These are phyloP conservation scores for Euphorbia lathyris DNA, from an alignment of 345 rosid genomes.

Conservation along the genomic window DNA sequence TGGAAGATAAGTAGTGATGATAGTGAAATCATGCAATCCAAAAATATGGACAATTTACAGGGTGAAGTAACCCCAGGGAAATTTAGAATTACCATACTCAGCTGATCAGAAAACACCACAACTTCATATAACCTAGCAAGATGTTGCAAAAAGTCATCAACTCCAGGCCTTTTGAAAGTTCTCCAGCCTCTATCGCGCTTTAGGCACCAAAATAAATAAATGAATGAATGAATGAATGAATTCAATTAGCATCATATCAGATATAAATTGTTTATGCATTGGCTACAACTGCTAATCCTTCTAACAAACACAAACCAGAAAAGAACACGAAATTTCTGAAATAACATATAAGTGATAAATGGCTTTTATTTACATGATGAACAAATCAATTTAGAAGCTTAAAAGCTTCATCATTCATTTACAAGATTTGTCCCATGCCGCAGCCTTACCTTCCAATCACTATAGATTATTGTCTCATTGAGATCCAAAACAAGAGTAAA, in stretches of 20 bases:
- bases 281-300: background rate
- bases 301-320: constrained; percentile 4
- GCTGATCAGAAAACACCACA: constrained; percentile 80
- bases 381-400: background rate
- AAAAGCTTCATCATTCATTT: background rate
- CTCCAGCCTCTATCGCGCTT: constrained; percentile 99
- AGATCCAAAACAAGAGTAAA: constrained; percentile 96
- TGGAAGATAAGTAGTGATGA: constrained; percentile 1
- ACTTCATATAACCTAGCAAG: constrained; percentile 77
- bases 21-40: background rate
- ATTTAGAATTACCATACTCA: constrained; percentile 55
- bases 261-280: constrained; percentile 9
- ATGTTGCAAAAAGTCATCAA: constrained; percentile 92
- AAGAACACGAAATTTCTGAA: background rate
- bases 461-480: constrained; percentile 80
- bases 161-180: constrained; percentile 97
- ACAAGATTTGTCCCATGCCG: background rate
- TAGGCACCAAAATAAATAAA: constrained; percentile 10
- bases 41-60: background rate
- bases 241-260: constrained; percentile 5
- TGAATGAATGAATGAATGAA: constrained; percentile 4
- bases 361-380: background rate
- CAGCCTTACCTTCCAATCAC: constrained; percentile 84
- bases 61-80: background rate
- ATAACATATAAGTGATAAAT: background rate